Base-by-base conservation (phyloP, 176 grass and related monocot genomes). In the Areca catechu region DNA sequence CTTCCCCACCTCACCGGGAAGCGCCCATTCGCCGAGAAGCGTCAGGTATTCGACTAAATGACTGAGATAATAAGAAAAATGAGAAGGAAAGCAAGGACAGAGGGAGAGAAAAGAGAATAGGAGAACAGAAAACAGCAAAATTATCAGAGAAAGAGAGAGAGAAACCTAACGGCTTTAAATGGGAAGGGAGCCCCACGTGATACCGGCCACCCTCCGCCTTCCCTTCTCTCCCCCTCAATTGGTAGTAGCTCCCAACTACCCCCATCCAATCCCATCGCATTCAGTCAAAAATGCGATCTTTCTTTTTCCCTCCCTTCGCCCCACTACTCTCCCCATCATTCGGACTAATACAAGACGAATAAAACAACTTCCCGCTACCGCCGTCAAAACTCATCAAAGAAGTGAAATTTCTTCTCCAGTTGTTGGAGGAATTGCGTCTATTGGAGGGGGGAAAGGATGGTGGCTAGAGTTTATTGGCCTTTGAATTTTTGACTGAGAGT, bases 221-320 rank as follows among this genome's bases (percentile, higher is more conserved):
- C 64, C 50, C 15, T 19, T 54, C 65, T 30, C 10, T 29, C 27
- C 2, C 23, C 27, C 27, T 34, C 9, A 14, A 43, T 43, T 12
- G 34, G 34, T 3, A 54, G 65, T 19, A 67, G 24, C 51, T 43
- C 51, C 51, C 65, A 67, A 67, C 65, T 67, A 67, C 65, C 65
- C 30, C 65, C 65, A 22, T 67, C 65, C 27, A 24, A 30, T 67
- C 51, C 50, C 19, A 30, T 16, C 16, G 50, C 51, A 29, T 27
- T 27, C 51, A 51, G 20, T 24, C 51, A 29, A 43, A 37, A 24
- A 50, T 21, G 17, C 51, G 24, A 67, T 25, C 50, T 43, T 34
- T 29, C 5, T 6, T 19, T 20, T 19, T 9, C 53, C n/a, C 0
- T 19, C 53, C 53, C 20, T 10, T 12, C n/a, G 9, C 34, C 34